Conservation (phyloP, 495 filamentous ascomycete species). For the Lichenothelia convexa region DNA sequence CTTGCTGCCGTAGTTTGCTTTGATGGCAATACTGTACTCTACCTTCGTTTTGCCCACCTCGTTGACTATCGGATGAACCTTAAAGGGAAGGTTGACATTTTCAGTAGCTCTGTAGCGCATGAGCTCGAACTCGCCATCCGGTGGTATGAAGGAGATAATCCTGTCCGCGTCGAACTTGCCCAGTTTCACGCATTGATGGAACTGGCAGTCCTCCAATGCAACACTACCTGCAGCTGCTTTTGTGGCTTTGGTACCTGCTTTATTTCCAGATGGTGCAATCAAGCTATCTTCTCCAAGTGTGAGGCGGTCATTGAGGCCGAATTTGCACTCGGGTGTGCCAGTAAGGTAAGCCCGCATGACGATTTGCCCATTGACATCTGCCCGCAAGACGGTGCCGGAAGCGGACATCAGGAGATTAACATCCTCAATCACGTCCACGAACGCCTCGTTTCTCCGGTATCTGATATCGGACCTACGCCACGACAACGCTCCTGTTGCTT, state of each 20-base stretch:
- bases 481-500: conserved; percentile 90
- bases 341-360: conserved; percentile 97
- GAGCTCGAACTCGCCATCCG: conserved; percentile 96
- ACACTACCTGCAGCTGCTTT: conserved; percentile 92
- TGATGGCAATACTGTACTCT: conserved; percentile 94
- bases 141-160: conserved; percentile 94
- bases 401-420: conserved; percentile 98
- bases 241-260: conserved; percentile 63
- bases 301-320: conserved; percentile 91
- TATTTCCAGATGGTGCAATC: conserved; percentile 46
- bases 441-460: conserved; percentile 98
- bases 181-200: conserved; percentile 97
- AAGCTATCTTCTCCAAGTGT: conserved; percentile 60
- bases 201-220: conserved; percentile 94
- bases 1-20: conserved; percentile 90
- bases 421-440: conserved; percentile 98
- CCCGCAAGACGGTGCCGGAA: conserved; percentile 81
- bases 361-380: conserved; percentile 94
- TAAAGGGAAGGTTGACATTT: conserved; percentile 98
- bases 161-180: conserved; percentile 94
- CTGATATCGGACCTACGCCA: conserved; percentile 96
- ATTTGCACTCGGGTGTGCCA: conserved; percentile 97
- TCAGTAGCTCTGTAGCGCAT: conserved; percentile 99
- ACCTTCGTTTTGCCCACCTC: conserved; percentile 96
- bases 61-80: conserved; percentile 95